Percentiles rank a stretch among this genome's conserved stretches.
Conservation (phyloP, 192 early-diverging fungal species). For the Umbelopsis sp. region DNA sequence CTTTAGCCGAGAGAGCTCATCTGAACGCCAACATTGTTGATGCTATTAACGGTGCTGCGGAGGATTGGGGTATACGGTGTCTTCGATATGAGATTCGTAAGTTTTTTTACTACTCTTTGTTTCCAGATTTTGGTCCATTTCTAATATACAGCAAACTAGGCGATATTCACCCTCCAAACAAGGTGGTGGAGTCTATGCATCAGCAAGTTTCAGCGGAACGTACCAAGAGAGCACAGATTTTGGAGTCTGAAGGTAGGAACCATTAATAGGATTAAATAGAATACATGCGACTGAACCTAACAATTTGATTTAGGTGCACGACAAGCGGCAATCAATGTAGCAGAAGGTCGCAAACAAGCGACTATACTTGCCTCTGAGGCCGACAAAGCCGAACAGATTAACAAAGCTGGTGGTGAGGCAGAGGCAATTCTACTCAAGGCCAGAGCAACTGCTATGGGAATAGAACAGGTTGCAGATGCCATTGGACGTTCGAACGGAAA, state of each 20-base stretch:
- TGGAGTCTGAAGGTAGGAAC: slow-evolving; percentile 68
- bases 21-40: slow-evolving; percentile 94
- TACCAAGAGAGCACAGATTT: slow-evolving; percentile 94
- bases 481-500: slow-evolving; percentile 69
- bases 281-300: background rate
- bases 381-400: slow-evolving; percentile 86
- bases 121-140: background rate
- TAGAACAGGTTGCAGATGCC: slow-evolving; percentile 78
- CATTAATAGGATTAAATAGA: background rate
- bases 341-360: slow-evolving; percentile 91
- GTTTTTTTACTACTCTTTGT: slow-evolving; percentile 6
- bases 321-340: slow-evolving; percentile 96
- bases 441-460: slow-evolving; percentile 77
- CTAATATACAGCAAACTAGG: slow-evolving; percentile 22
- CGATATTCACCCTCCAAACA: slow-evolving; percentile 93
- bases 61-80: slow-evolving; percentile 96
- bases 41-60: slow-evolving; percentile 90
- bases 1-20: slow-evolving; percentile 90
- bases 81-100: slow-evolving; percentile 91
- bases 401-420: slow-evolving; percentile 87
- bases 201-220: slow-evolving; percentile 97
- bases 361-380: slow-evolving; percentile 95
- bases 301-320: slow-evolving; percentile 48
- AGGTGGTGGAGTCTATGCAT: slow-evolving; percentile 97
- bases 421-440: slow-evolving; percentile 88